Percentiles rank a stretch among this genome's conserved stretches.
Evolutionary conservation across 768 basidiomycete species (phyloP).

Genomic region (Suillus plorans): DNA sequence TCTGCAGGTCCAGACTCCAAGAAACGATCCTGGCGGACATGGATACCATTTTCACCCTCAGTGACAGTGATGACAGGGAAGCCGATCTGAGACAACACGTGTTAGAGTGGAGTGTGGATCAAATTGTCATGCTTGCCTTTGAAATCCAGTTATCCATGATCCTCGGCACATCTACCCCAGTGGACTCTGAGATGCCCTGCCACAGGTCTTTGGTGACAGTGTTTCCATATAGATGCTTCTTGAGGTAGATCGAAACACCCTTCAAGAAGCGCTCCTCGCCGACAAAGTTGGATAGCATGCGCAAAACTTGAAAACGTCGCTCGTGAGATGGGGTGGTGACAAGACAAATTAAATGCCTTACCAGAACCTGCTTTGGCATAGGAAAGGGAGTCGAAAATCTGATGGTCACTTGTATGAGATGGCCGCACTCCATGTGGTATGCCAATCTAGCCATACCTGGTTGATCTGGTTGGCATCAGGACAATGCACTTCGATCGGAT

Average conservation of each 20-base stretch:
- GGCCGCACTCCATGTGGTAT: not conserved
- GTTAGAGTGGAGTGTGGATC: not conserved
- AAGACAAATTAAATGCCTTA: constrained; percentile 26
- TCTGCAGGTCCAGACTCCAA: constrained; percentile 79
- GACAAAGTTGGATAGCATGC: constrained; percentile 88
- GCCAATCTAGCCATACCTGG: constrained; percentile 41
- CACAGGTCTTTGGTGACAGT: constrained; percentile 85
- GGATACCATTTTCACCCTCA: constrained; percentile 70
- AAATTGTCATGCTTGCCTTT: constrained; percentile 44
- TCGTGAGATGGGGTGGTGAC: not conserved
- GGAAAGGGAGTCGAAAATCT: constrained; percentile 89
- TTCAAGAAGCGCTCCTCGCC: constrained; percentile 87
- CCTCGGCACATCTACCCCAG: constrained; percentile 67
- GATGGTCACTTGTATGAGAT: constrained; percentile 5
- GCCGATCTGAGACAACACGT: constrained; percentile 49
- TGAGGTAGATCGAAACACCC: constrained; percentile 90
- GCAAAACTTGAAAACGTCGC: constrained; percentile 56
- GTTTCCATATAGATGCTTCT: constrained; percentile 82
- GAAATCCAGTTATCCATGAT: constrained; percentile 93
- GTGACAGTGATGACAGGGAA: constrained; percentile 90
- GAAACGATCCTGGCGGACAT: constrained; percentile 89
- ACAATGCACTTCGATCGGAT: constrained; percentile 91
- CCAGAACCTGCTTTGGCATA: constrained; percentile 85
- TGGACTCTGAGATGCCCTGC: constrained; percentile 78
- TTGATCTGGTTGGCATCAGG: constrained; percentile 85